Evolutionary conservation across 805 yeast species (phyloP).

Genomic region (Vanderwaltozyma yarrowii): DNA sequence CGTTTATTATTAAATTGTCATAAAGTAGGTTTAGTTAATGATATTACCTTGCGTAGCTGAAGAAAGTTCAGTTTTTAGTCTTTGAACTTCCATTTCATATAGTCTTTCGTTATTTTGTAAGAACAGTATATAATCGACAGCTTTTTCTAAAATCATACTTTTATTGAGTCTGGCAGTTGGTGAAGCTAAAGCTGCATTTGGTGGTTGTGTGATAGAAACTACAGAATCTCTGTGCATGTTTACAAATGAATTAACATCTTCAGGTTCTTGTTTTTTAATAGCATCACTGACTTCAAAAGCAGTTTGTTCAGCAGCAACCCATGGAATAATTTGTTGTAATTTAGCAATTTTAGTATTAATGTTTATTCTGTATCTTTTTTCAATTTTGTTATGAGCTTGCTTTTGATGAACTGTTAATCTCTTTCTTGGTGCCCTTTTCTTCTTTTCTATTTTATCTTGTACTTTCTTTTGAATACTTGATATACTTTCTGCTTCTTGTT

Average conservation of each 20-base stretch:
- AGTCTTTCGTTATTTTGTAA: slow-evolving; percentile 40
- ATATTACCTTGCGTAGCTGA: neutral
- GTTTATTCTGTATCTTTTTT: slow-evolving; percentile 60
- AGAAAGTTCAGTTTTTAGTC: slow-evolving; percentile 27
- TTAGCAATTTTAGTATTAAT: slow-evolving; percentile 65
- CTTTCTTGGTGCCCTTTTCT: slow-evolving; percentile 37
- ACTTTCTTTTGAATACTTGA: neutral
- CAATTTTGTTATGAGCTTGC: slow-evolving; percentile 64
- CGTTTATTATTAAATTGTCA: too few relatives aligned
- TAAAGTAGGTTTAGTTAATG: neutral
- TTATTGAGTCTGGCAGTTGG: slow-evolving; percentile 43
- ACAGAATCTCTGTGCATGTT: neutral
- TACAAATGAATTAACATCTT: neutral
- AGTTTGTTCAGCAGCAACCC: slow-evolving; percentile 51
- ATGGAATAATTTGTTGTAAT: slow-evolving; percentile 55
- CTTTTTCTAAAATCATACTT: slow-evolving; percentile 58
- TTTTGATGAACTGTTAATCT: slow-evolving; percentile 44
- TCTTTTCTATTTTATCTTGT: neutral
- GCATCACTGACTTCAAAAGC: slow-evolving; percentile 40
- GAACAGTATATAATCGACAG: slow-evolving; percentile 47
- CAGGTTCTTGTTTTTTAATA: neutral
- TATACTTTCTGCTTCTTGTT: neutral
- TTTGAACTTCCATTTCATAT: slow-evolving; percentile 24
- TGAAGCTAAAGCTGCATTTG: neutral
- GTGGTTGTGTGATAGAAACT: neutral